These are phyloP conservation scores for Pezicula carpinea DNA, from an alignment of 2,329 filamentous ascomycete species.

Conservation along the genomic window DNA sequence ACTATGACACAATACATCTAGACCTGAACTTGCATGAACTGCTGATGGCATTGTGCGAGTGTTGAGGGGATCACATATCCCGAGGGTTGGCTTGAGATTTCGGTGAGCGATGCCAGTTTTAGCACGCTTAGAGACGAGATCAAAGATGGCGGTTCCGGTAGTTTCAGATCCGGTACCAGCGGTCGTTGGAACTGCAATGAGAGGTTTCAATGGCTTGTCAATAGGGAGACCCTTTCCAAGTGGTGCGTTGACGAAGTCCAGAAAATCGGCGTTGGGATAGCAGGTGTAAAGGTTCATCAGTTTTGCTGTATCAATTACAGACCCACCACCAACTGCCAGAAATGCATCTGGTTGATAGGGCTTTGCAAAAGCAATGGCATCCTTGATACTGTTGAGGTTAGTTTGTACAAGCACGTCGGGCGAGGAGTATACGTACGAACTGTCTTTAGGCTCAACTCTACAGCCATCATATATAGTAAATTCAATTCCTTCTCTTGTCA, in stretches of 20 bases:
- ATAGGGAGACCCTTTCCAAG: slow-evolving; percentile 80
- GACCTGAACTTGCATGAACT: slow-evolving; percentile 84
- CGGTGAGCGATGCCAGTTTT: slow-evolving; percentile 97
- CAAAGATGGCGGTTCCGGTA: slow-evolving; percentile 96
- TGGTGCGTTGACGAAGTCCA: slow-evolving; percentile 97
- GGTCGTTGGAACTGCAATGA: slow-evolving; percentile 81
- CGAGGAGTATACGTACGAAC: slow-evolving; percentile 53
- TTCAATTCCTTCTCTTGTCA: slow-evolving; percentile 72
- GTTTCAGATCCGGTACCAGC: slow-evolving; percentile 90
- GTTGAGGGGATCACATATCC: slow-evolving; percentile 82
- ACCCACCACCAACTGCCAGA: slow-evolving; percentile 87
- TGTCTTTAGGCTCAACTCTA: slow-evolving; percentile 89
- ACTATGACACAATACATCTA: slow-evolving; percentile 93
- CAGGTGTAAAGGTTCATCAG: slow-evolving; percentile 95
- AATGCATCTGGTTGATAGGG: slow-evolving; percentile 81
- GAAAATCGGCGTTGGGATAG: slow-evolving; percentile 87
- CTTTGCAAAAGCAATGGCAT: slow-evolving; percentile 84
- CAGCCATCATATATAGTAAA: slow-evolving; percentile 80
- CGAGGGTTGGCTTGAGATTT: slow-evolving; percentile 90
- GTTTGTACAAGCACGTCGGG: too few species aligned
- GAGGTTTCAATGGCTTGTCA: slow-evolving; percentile 63
- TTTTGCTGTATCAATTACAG: slow-evolving; percentile 97
- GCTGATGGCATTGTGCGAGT: slow-evolving; percentile 93
- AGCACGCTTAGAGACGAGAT: slow-evolving; percentile 80
- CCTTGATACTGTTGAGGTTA: slow-evolving; percentile 58